Evolutionary conservation across 129 eudicot species (phyloP).

Genomic region (Flaveria sonorensis): DNA sequence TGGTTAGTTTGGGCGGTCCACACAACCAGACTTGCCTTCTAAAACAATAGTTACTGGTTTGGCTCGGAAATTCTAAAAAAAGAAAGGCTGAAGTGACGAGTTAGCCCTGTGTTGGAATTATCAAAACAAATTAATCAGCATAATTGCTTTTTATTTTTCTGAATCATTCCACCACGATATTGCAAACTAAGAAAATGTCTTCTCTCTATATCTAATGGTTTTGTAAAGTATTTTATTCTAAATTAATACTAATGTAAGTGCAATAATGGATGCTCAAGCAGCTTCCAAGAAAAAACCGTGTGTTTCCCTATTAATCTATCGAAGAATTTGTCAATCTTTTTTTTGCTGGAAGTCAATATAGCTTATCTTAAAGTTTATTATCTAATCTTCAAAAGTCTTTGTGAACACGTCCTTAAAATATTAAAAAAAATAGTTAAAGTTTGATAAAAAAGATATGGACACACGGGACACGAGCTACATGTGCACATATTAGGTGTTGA

Average conservation of each 20-base stretch:
- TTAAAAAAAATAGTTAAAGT: too few species aligned
- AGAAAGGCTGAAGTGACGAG: too few species aligned
- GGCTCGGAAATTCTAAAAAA: too few species aligned
- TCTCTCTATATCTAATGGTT: neutral
- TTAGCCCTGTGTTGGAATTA: too few species aligned
- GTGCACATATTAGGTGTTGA: neutral
- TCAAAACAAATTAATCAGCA: too few species aligned
- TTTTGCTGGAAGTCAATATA: neutral
- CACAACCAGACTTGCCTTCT: too few species aligned
- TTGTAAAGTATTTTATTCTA: neutral
- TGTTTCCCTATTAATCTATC: neutral
- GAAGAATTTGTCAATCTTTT: neutral
- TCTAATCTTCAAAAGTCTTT: slow-evolving; percentile 1
- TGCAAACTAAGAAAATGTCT: neutral
- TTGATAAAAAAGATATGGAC: too few species aligned
- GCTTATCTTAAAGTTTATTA: neutral
- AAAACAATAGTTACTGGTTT: too few species aligned
- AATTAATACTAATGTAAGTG: neutral
- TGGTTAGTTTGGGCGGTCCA: too few species aligned
- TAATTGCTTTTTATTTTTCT: neutral
- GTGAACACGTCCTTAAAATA: neutral
- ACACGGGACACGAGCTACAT: too few species aligned
- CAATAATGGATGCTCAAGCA: neutral
- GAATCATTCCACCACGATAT: neutral
- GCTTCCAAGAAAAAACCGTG: neutral